Percentiles rank a stretch among this genome's conserved stretches.
Conservation (phyloP, 495 filamentous ascomycete genomes). For the Acidomyces sp. region DNA sequence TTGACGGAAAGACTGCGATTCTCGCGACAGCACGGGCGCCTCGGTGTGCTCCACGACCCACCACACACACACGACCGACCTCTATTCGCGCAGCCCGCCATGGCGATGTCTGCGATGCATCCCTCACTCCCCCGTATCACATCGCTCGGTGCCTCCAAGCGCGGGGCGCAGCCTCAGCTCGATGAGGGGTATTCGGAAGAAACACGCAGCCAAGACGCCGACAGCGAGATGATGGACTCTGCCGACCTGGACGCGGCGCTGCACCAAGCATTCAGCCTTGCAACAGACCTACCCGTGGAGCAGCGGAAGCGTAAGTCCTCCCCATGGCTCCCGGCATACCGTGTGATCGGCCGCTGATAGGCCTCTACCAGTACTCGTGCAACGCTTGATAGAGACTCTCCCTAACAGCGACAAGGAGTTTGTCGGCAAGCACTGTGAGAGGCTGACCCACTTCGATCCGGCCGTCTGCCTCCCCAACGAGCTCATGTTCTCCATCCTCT, state of each 20-base stretch:
- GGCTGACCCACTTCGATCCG: conserved; percentile 83
- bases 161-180: conserved; percentile 33
- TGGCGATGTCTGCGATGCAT: too few relatives aligned
- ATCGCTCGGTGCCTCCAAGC: too few relatives aligned
- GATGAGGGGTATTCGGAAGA: conserved; percentile 59
- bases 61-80: too few relatives aligned
- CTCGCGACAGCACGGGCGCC: too few relatives aligned
- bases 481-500: conserved; percentile 75
- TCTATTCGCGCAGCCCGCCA: too few relatives aligned
- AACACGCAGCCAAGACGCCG: conserved; percentile 42
- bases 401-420: conserved; percentile 60
- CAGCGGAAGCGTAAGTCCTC: conserved; percentile 8
- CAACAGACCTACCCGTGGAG: conserved; percentile 7
- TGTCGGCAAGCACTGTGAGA: conserved; percentile 64
- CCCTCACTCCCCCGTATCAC: too few relatives aligned
- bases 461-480: conserved; percentile 73
- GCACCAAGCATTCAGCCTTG: not conserved
- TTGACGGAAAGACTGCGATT: too few relatives aligned
- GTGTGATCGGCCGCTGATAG: not conserved
- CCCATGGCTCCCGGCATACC: not conserved
- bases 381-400: conserved; percentile 56
- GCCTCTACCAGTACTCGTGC: conserved; percentile 38
- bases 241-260: conserved; percentile 24
- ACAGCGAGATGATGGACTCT: conserved; percentile 41
- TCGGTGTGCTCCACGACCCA: too few relatives aligned